Base-by-base conservation (phyloP, 129 eudicot genomes). In the Lactuca sativa region DNA sequence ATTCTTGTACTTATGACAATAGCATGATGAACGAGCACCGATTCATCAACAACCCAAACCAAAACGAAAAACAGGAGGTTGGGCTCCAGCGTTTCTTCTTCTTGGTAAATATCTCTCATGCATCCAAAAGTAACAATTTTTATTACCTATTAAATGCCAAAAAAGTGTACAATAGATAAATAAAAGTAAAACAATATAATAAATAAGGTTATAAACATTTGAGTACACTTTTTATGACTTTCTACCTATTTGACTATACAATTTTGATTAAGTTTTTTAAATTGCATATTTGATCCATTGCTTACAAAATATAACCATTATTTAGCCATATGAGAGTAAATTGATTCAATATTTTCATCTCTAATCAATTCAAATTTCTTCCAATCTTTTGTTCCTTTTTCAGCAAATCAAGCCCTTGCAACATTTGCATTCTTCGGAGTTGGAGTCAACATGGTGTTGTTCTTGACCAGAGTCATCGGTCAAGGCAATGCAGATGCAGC, bases 371-470 rank as follows among this genome's bases (percentile, higher is more conserved):
- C 9, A 16, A 41, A 56, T 21, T 9, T 25, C 5, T 15, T 36
- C 13, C 54, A 48, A 4, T 15, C 4, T 15, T 15, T 43, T 1
- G 16, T 12, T 12, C 6, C 34, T 61, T 59, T 70, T 77, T 65
- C 80, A 88, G 96, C 82, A 66, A 92, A 92, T 77, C 96, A 92
- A 77, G 96, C 87, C 5, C 91, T 92, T 0, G 96, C 91, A 34
- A 92, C 98, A 36, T 86, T 92, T 51, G 88, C 98, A 15, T 92
- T 92, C 82, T 92, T 92, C 43, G 98, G 96, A 4, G 98, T 92
- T 44, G 91, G 95, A 14, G 98, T 92, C 63, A 92, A 92, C 80
- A 61, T 92, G 82, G 98, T 92, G 13, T 64, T 92, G 70, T 92
- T 92, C 82, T 63, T 92, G 78, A 92, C 98, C 16, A 80, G 96